Percentiles rank a stretch among this genome's conserved stretches.
Evolutionary conservation across 2,329 filamentous ascomycete species (phyloP).

Genomic region (Nemania diffusa): DNA sequence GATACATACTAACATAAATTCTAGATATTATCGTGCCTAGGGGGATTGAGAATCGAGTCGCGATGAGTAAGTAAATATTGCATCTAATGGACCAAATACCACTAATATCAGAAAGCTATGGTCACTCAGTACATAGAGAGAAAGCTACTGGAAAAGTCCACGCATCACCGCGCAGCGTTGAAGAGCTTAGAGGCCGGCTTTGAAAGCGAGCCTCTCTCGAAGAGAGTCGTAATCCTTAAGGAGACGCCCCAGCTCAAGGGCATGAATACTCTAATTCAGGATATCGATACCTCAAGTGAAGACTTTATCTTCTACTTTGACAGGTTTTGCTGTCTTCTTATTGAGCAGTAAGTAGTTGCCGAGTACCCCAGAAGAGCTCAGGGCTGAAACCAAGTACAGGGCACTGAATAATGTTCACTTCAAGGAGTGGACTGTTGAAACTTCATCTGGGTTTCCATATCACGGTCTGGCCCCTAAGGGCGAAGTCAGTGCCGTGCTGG

Average conservation of each 20-base stretch:
- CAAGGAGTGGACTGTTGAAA: slow-evolving; percentile 70
- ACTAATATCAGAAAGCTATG: slow-evolving; percentile 69
- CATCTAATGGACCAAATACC: neutral
- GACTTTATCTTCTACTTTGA: slow-evolving; percentile 99
- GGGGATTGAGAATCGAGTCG: slow-evolving; percentile 93
- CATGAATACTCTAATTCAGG: slow-evolving; percentile 91
- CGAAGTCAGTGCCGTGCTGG: slow-evolving; percentile 84
- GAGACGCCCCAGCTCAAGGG: slow-evolving; percentile 83
- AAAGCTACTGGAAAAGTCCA: slow-evolving; percentile 86
- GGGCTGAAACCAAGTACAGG: slow-evolving; percentile 53
- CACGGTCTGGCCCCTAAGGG: slow-evolving; percentile 76
- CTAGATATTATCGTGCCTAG: slow-evolving; percentile 91
- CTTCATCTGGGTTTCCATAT: slow-evolving; percentile 76
- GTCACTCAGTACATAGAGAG: slow-evolving; percentile 92
- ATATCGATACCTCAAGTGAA: slow-evolving; percentile 80
- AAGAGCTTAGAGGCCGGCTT: slow-evolving; percentile 78
- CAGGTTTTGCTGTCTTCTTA: slow-evolving; percentile 81
- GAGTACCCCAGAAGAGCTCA: neutral
- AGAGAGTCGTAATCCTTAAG: slow-evolving; percentile 78
- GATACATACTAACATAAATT: slow-evolving; percentile 32
- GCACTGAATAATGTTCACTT: slow-evolving; percentile 83
- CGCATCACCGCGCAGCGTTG: slow-evolving; percentile 81
- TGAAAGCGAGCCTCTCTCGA: slow-evolving; percentile 76
- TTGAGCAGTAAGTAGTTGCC: slow-evolving; percentile 71
- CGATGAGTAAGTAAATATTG: slow-evolving; percentile 70